These are phyloP conservation scores for Podospora appendiculata DNA, from an alignment of 495 filamentous ascomycete genomes.

Conservation along the genomic window DNA sequence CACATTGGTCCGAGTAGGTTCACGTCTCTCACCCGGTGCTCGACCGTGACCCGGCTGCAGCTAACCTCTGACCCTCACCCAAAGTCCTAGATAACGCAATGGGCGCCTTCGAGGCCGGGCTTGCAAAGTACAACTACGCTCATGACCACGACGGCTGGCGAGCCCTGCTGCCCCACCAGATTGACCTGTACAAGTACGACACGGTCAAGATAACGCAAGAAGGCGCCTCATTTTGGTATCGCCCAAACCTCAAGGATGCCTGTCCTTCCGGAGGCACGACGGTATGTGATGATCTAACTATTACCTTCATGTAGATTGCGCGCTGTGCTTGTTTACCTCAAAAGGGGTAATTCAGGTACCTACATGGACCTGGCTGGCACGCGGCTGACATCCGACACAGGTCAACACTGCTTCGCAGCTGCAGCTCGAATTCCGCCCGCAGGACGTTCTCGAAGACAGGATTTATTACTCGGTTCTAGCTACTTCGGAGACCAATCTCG, in stretches of 20 bases:
- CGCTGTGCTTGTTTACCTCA: too few relatives aligned
- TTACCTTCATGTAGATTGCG: too few relatives aligned
- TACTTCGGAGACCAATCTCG: slow-evolving; percentile 27
- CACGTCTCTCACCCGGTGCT: too few relatives aligned
- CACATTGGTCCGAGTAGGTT: slow-evolving; percentile 43
- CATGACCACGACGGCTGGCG: slow-evolving; percentile 32
- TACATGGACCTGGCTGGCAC: too few relatives aligned
- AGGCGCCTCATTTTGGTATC: slow-evolving; percentile 53
- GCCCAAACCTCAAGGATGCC: slow-evolving; percentile 22
- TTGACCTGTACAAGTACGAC: slow-evolving; percentile 47
- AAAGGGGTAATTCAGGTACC: too few relatives aligned
- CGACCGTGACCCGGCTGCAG: too few relatives aligned
- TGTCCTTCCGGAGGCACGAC: slow-evolving; percentile 23
- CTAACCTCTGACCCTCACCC: slow-evolving; percentile 12
- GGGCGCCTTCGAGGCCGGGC: background rate
- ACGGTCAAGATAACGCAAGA: slow-evolving; percentile 14
- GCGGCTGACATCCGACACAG: too few relatives aligned
- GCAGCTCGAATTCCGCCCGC: background rate
- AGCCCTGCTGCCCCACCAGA: slow-evolving; percentile 48
- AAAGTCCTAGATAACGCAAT: slow-evolving; percentile 34
- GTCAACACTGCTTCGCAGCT: slow-evolving; percentile 12
- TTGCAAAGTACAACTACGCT: slow-evolving; percentile 20
- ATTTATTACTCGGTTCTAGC: slow-evolving; percentile 30
- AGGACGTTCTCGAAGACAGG: slow-evolving; percentile 21
- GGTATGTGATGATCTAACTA: slow-evolving; percentile 8